These are phyloP conservation scores for Ophiosphaerella narmari DNA, from an alignment of 2,329 filamentous ascomycete species.

Conservation along the genomic window DNA sequence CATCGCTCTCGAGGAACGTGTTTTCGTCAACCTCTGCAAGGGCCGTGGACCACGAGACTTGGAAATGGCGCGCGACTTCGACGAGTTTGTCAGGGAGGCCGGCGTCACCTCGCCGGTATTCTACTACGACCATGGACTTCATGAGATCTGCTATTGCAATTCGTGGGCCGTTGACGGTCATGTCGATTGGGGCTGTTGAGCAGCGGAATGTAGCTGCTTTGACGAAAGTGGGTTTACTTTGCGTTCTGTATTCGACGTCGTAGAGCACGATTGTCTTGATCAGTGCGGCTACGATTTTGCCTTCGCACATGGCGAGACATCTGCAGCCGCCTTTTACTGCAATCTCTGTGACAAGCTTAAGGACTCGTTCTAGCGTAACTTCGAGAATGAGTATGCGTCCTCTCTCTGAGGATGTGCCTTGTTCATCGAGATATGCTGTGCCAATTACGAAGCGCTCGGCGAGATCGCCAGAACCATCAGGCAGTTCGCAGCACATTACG, in stretches of 20 bases:
- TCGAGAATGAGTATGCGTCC: constrained; percentile 87
- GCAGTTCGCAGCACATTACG: constrained; percentile 76
- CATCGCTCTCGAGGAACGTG: constrained; percentile 81
- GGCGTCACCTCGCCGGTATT: constrained; percentile 66
- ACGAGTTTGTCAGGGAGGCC: constrained; percentile 66
- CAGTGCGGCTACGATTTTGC: constrained; percentile 82
- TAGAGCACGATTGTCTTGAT: constrained; percentile 78
- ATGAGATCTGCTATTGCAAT: constrained; percentile 91
- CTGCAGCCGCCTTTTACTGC: constrained; percentile 80
- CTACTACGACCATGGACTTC: constrained; percentile 83
- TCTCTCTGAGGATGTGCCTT: constrained; percentile 55
- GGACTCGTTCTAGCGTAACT: constrained; percentile 72
- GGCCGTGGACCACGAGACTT: constrained; percentile 81
- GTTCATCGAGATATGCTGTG: constrained; percentile 76
- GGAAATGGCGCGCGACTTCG: constrained; percentile 79
- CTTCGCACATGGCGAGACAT: constrained; percentile 71
- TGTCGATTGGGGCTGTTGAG: constrained; percentile 80
- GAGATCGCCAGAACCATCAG: constrained; percentile 59
- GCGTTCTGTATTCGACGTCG: constrained; percentile 58
- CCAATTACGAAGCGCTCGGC: constrained; percentile 89
- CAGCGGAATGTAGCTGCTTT: constrained; percentile 79
- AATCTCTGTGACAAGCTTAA: constrained; percentile 72
- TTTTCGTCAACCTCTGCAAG: constrained; percentile 73
- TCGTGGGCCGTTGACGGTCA: constrained; percentile 72
- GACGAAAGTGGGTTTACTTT: constrained; percentile 61